Evolutionary conservation across 768 basidiomycete genomes (phyloP).

Genomic region (Pisolithus orientalis): DNA sequence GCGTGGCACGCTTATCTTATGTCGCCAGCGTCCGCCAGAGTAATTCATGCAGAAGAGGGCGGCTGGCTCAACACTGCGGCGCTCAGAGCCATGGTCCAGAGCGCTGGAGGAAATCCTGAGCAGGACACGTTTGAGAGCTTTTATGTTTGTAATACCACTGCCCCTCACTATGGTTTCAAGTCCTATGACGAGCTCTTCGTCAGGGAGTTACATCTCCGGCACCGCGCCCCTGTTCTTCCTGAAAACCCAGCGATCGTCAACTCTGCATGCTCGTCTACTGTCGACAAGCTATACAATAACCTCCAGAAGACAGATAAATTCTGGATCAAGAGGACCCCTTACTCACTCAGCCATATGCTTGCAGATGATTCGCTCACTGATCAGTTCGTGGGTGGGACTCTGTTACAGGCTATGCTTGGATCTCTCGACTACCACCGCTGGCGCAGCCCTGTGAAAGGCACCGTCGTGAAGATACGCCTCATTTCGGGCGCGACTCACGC

Average conservation of each 20-base stretch:
- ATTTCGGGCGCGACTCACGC: constrained; percentile 35
- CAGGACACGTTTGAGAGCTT: background rate
- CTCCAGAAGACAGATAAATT: no score
- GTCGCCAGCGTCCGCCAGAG: constrained; percentile 35
- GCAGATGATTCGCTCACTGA: constrained; percentile 38
- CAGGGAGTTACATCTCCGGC: constrained; percentile 13
- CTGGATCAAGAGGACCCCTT: constrained; percentile 13
- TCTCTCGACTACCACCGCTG: constrained; percentile 56
- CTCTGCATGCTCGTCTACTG: no score
- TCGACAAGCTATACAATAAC: no score
- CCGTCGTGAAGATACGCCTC: constrained; percentile 32
- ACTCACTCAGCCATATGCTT: constrained; percentile 55
- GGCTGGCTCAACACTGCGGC: no score
- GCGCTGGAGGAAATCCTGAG: no score
- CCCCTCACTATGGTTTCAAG: no score
- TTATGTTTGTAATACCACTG: no score
- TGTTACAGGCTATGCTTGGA: constrained; percentile 54
- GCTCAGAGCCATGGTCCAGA: no score
- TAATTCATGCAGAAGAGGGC: constrained; percentile 6
- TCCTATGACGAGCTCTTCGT: no score
- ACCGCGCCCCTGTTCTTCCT: constrained; percentile 20
- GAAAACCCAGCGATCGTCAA: no score
- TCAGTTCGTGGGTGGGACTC: constrained; percentile 39
- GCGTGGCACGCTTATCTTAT: constrained; percentile 44
- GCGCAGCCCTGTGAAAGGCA: constrained; percentile 51